Percentiles rank a stretch among this genome's conserved stretches.
phyloP scores from a whole-genome alignment of 2,329 filamentous ascomycete genomes.

The Aspergillus novofumigatus region DNA sequence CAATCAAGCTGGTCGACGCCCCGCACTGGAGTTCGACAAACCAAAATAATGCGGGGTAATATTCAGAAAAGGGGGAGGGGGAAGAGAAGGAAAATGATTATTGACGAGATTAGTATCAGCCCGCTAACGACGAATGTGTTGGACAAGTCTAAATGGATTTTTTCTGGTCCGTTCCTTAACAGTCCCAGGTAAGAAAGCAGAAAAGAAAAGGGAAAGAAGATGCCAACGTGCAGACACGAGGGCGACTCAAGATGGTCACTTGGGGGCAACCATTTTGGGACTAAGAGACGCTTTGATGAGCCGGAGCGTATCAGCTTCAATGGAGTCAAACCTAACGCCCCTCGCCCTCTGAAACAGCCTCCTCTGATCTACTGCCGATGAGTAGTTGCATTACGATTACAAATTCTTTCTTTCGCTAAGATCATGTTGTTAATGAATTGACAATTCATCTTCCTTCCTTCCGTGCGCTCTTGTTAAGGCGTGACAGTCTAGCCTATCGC shows the following conservation, averaged over 20 bases:
- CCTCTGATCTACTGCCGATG: background rate
- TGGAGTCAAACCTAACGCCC: background rate
- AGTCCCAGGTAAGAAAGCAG: background rate
- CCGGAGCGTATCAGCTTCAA: slow-evolving; percentile 10
- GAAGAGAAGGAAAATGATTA: background rate
- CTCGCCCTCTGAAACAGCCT: slow-evolving; percentile 1
- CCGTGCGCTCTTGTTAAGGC: background rate
- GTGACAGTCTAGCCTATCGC: too few relatives aligned
- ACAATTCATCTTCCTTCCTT: background rate
- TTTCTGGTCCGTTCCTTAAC: background rate
- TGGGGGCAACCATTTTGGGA: slow-evolving; percentile 2
- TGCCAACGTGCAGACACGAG: background rate
- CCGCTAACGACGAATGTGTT: background rate
- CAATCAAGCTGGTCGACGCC: slow-evolving; percentile 7
- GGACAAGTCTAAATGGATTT: background rate
- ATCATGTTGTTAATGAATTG: background rate
- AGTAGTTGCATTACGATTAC: background rate
- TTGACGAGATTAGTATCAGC: background rate
- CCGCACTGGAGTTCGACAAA: slow-evolving; percentile 11
- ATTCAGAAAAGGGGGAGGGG: slow-evolving; percentile 4
- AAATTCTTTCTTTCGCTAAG: background rate
- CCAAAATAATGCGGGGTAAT: slow-evolving; percentile 17
- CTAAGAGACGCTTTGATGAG: slow-evolving; percentile 11
- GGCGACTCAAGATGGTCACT: background rate
- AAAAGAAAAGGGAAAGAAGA: slow-evolving; percentile 2